A percentile compares a stretch with the other conserved stretches of the same genome.
Conservation (phyloP, 768 basidiomycete species). For the Leccinum subtestaceum region DNA sequence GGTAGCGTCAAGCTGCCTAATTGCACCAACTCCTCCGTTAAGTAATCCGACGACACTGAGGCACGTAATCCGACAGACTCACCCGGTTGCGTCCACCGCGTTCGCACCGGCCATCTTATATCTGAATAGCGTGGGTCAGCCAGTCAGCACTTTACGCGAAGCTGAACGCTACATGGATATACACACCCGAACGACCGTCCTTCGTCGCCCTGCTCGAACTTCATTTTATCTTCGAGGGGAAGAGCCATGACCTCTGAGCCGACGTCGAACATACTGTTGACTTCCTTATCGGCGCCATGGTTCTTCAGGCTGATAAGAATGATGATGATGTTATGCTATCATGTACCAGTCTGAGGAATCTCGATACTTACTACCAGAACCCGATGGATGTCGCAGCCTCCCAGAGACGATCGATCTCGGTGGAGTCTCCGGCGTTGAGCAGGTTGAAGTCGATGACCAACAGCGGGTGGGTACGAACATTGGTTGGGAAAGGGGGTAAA, state of each 20-base stretch:
- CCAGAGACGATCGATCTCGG: constrained; percentile 44
- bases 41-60: not conserved
- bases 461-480: constrained; percentile 43
- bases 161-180: not conserved
- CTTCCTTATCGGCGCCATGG: constrained; percentile 38
- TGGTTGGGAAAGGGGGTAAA: constrained; percentile 43
- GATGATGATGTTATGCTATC: not conserved
- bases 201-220: constrained; percentile 41
- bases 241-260: constrained; percentile 41
- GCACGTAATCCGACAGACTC: not conserved
- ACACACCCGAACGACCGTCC: constrained; percentile 40
- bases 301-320: constrained; percentile 38
- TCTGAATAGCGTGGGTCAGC: constrained; percentile 15
- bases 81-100: constrained; percentile 33
- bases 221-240: constrained; percentile 40
- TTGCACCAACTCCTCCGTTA: not conserved
- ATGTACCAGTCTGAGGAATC: not conserved
- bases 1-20: constrained; percentile 41
- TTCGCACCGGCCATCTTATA: constrained; percentile 42
- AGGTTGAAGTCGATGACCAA: constrained; percentile 45
- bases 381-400: constrained; percentile 47
- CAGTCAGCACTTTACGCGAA: not conserved
- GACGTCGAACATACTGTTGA: constrained; percentile 40
- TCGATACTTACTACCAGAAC: constrained; percentile 50
- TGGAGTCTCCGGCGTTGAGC: constrained; percentile 33